Conservation (phyloP, 2,329 filamentous ascomycete species). For the Setomelanomma holmii region DNA sequence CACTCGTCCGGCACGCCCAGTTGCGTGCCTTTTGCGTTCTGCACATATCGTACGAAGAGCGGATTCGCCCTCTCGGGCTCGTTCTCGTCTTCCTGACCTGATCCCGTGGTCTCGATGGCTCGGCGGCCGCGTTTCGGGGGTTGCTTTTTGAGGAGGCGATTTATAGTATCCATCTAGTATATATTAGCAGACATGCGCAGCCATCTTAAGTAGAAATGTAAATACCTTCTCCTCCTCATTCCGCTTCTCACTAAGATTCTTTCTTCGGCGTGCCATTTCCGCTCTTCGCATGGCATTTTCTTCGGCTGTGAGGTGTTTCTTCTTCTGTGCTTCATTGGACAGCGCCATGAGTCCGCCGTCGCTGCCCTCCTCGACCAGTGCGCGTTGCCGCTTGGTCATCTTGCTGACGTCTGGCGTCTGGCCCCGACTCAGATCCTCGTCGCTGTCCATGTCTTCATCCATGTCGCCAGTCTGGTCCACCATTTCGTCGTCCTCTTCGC, state of each 20-base stretch:
- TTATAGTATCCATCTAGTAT: conserved; percentile 89
- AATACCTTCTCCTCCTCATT: conserved; percentile 77
- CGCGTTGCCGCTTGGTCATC: conserved; percentile 72
- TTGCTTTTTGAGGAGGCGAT: conserved; percentile 86
- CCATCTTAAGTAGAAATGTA: not conserved
- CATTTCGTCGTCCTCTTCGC: conserved; percentile 50
- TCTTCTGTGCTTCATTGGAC: conserved; percentile 73
- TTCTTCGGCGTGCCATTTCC: conserved; percentile 75
- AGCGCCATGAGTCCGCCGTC: conserved; percentile 58
- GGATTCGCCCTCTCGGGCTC: conserved; percentile 61
- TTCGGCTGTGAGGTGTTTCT: conserved; percentile 75
- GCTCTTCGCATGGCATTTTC: conserved; percentile 75
- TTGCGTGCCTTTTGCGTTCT: conserved; percentile 65
- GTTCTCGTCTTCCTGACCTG: conserved; percentile 57
- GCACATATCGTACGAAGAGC: conserved; percentile 74
- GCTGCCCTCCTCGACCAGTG: conserved; percentile 59
- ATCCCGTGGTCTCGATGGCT: conserved; percentile 57
- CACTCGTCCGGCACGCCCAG: conserved; percentile 74
- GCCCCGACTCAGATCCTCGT: conserved; percentile 62
- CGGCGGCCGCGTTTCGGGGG: conserved; percentile 69
- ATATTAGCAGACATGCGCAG: conserved; percentile 14
- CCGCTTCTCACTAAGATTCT: conserved; percentile 78
- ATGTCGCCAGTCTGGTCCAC: conserved; percentile 43
- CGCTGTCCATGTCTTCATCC: conserved; percentile 56
- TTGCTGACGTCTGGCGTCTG: conserved; percentile 70